Base-by-base conservation (phyloP, 495 filamentous ascomycete species). In the Aspergillus bridgeri region DNA sequence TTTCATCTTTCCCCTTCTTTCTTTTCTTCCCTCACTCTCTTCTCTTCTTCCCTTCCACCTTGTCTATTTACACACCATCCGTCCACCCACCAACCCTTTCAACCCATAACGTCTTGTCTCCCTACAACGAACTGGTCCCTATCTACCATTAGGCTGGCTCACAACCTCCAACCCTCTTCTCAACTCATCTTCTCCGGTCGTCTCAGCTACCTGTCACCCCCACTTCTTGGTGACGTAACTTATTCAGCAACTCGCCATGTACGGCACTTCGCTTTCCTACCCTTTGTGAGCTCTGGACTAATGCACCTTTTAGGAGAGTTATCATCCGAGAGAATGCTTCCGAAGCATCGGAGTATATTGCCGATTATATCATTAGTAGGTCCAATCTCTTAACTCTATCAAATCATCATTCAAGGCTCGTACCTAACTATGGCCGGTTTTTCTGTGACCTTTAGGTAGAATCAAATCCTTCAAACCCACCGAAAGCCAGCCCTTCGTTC, bases 281-380 rank as follows among this genome's bases (percentile, higher is more conserved):
- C 19, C 47, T n/a, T 23, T 17, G 38, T 48, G 8, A 54, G 22
- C 20, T 13, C 3, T 15, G 48, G n/a, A 48, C 68, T 71, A 65
- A 72, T 52, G 7, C 29, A 23, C 15, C 25, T 43, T 54, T 20
- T 57, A 95, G 90, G 90, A 84, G 90, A 70, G 86, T 95, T 65
- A 91, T 93, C 70, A 90, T 95, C 71, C 80, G 87, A 68, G 85
- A 91, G 67, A 79, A 88, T 62, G 78, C 84, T 48, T 69, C 77
- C 13, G 72, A 78, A 43, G 87, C 86, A 27, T 89, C 89, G 60
- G 74, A 77, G 64, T 92, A 91, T 68, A 86, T 91, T 59, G 88
- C 89, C 51, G 83, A 91, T 65, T 93, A 93, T 76, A 91, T 95
- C 66, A 84, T 92, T 70, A 80, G 84, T 87, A 78, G 65, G 79